Base-by-base conservation (phyloP, 441 rosid species). In the Pelargonium fulgidum region DNA sequence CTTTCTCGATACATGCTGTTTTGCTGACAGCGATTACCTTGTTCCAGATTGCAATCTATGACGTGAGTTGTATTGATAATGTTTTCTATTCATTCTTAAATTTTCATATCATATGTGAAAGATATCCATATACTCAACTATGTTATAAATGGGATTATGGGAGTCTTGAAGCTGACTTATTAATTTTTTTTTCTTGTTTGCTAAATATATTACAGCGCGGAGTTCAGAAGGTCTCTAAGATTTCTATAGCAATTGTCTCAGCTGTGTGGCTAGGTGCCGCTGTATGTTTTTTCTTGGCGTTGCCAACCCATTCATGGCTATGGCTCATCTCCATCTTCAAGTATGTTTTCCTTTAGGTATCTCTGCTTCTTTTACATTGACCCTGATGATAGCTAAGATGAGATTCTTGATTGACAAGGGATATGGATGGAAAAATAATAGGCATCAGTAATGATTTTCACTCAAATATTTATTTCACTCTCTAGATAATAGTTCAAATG, bases 161-260 rank as follows among this genome's bases (percentile, higher is more conserved):
- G n/a, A n/a, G 73, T 29, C 62, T 41, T 74, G 20, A 8, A 12
- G 22, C 26, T 12, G 33, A 47, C 24, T 61, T 24, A 24, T 44
- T 67, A 7, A 0, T 62, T 65, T 63, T 66, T 63, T 66, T 26
- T 70, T 56, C 17, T 8, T 56, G n/a, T n/a, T n/a, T n/a, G n/a
- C n/a, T n/a, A n/a, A n/a, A n/a, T n/a, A n/a, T n/a, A n/a, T n/a
- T 56, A 65, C 88, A 91, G 96, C 91, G 97, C 39, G 99, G 97
- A 75, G 75, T 45, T 80, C 99, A 93, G 67, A 88, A 87, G 78
- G 74, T 93, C 42, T 91, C 99, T 3, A 88, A 81, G 81, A 73
- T 85, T 76, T 77, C 96, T 26, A 45, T 84, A 0, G 92, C 66
- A 56, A 77, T 87, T 68, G 91, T 89, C 62, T 64, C 72, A 74